These are phyloP conservation scores for Auriscalpium orientale DNA, from an alignment of 768 basidiomycete species.

Conservation along the genomic window DNA sequence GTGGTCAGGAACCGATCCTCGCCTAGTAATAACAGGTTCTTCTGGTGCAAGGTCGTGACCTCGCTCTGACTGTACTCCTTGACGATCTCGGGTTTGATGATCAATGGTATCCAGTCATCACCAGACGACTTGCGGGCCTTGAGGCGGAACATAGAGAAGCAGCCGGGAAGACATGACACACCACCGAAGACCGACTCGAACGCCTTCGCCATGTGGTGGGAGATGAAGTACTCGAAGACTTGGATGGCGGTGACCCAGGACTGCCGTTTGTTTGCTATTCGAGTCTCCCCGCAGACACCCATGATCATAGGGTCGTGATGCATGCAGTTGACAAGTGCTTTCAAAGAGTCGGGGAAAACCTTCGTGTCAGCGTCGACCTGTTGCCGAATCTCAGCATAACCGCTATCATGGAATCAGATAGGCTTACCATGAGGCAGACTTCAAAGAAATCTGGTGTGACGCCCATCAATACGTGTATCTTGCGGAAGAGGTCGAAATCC, in stretches of 20 bases:
- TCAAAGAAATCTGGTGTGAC: slow-evolving; percentile 99
- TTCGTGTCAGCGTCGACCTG: slow-evolving; percentile 97
- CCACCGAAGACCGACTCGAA: slow-evolving; percentile 99
- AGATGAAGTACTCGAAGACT: slow-evolving; percentile 98
- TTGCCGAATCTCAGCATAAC: slow-evolving; percentile 4
- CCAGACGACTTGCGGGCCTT: slow-evolving; percentile 85
- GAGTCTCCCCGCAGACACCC: slow-evolving; percentile 98
- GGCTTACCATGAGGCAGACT: slow-evolving; percentile 87
- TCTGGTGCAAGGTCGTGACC: slow-evolving; percentile 93
- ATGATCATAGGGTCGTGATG: slow-evolving; percentile 98
- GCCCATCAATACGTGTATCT: slow-evolving; percentile 95
- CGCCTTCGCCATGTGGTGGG: slow-evolving; percentile 95
- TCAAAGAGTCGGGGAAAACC: slow-evolving; percentile 85
- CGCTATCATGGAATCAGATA: neutral
- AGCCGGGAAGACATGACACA: slow-evolving; percentile 98
- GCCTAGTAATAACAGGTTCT: slow-evolving; percentile 91
- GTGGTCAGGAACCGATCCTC: slow-evolving; percentile 99
- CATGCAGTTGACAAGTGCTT: slow-evolving; percentile 94
- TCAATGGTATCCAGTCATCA: slow-evolving; percentile 96
- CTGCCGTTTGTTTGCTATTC: slow-evolving; percentile 96
- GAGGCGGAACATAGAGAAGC: slow-evolving; percentile 98
- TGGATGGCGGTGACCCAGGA: slow-evolving; percentile 99
- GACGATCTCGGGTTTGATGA: slow-evolving; percentile 95
- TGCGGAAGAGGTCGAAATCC: slow-evolving; percentile 97
- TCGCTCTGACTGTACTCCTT: slow-evolving; percentile 94